These are phyloP conservation scores for Flaveria sonorensis DNA, from an alignment of 129 eudicot species.

Conservation along the genomic window DNA sequence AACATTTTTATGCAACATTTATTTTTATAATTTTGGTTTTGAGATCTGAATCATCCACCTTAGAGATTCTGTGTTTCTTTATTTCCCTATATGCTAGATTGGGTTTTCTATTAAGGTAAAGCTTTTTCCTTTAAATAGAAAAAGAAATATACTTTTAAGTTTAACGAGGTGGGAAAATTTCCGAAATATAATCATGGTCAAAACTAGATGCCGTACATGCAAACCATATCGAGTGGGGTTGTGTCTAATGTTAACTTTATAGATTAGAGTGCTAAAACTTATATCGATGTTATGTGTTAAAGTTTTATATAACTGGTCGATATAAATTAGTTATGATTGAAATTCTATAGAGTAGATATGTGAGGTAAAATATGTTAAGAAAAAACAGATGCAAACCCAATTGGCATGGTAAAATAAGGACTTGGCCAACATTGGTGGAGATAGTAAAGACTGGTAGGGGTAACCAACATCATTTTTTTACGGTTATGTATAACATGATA, in stretches of 20 bases:
- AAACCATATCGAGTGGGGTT: too few species aligned
- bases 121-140: neutral
- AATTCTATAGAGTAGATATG: too few species aligned
- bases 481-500: too few species aligned
- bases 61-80: neutral
- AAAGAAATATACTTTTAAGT: neutral
- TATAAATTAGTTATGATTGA: too few species aligned
- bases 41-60: neutral
- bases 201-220: neutral
- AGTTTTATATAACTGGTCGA: too few species aligned
- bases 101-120: neutral
- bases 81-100: neutral
- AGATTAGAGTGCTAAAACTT: too few species aligned
- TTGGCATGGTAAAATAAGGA: conserved; percentile 28
- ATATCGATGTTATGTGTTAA: too few species aligned
- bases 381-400: conserved; percentile 9
- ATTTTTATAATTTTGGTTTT: neutral
- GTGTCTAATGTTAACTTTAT: too few species aligned
- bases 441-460: too few species aligned
- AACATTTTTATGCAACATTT: neutral
- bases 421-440: neutral
- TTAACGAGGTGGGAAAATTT: neutral
- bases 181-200: neutral
- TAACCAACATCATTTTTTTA: too few species aligned
- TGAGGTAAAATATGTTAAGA: too few species aligned